phyloP scores from a whole-genome alignment of 225 moss, liverwort and hornwort genomes.

The Straminergon stramineum region DNA sequence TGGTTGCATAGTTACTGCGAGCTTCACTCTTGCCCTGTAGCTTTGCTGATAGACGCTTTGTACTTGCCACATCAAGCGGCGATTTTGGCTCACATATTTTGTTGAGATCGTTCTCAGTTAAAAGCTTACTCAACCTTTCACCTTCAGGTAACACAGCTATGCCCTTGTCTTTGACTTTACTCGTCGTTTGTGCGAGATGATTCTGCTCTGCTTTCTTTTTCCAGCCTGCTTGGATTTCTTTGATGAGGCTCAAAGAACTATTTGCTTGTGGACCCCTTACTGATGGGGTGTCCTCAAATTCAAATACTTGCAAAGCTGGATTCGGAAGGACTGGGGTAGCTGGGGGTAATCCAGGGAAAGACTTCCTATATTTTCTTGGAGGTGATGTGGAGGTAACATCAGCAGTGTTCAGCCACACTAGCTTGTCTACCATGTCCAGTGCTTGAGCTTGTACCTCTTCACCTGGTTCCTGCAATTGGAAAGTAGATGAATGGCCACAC shows the following conservation, averaged over 20 bases:
- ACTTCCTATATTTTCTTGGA: constrained; percentile 41
- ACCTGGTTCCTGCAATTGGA: constrained; percentile 59
- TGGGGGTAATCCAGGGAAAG: constrained; percentile 45
- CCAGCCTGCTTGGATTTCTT: constrained; percentile 46
- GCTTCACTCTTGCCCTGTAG: constrained; percentile 15
- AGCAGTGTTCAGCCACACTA: constrained; percentile 78
- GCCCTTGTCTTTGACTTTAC: constrained; percentile 28
- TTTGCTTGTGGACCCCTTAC: constrained; percentile 26
- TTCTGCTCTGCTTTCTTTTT: constrained; percentile 42
- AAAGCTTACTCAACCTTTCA: constrained; percentile 34
- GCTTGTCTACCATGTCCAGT: constrained; percentile 90
- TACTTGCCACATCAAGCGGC: constrained; percentile 5
- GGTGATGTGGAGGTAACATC: constrained; percentile 46
- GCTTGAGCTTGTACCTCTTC: constrained; percentile 88
- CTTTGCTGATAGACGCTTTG: constrained; percentile 24
- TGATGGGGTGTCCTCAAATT: constrained; percentile 81
- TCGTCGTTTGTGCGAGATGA: constrained; percentile 3
- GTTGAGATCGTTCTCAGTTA: constrained; percentile 21
- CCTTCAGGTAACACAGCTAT: constrained; percentile 24
- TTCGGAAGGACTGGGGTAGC: constrained; percentile 20
- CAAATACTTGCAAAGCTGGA: constrained; percentile 70
- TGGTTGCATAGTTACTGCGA: not conserved
- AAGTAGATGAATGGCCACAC: not conserved
- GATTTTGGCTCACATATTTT: constrained; percentile 23
- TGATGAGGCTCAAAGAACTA: constrained; percentile 33